phyloP scores from a whole-genome alignment of 495 filamentous ascomycete species.

The Cercophora samala region DNA sequence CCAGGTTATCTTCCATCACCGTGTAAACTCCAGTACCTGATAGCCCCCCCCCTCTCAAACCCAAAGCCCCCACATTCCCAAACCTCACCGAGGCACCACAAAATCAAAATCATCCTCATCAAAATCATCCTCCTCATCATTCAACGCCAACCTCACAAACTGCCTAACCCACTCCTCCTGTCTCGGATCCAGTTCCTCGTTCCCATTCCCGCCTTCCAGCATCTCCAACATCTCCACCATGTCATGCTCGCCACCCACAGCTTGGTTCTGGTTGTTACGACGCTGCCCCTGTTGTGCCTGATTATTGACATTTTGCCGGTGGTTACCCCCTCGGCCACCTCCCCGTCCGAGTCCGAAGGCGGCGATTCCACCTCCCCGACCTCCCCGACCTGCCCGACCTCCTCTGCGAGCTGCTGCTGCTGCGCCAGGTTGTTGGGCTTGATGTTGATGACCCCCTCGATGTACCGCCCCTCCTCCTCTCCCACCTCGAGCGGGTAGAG shows the following conservation, averaged over 20 bases:
- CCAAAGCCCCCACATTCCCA: background rate
- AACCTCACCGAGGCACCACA: constrained; percentile 1
- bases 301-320: constrained; percentile 32
- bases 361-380: background rate
- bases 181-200: constrained; percentile 31
- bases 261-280: constrained; percentile 12
- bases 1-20: no score
- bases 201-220: constrained; percentile 8
- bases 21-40: no score
- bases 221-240: background rate
- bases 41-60: background rate
- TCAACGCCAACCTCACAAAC: constrained; percentile 52
- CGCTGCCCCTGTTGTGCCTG: constrained; percentile 28
- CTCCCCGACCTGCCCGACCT: background rate
- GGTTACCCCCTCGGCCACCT: constrained; percentile 15
- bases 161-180: constrained; percentile 50
- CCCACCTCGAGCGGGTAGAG: background rate
- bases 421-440: constrained; percentile 14
- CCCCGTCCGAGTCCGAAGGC: constrained; percentile 5
- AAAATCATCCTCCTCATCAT: constrained; percentile 50
- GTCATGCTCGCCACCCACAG: background rate
- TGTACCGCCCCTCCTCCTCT: constrained; percentile 3
- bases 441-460: constrained; percentile 13
- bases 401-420: no score
- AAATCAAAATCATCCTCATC: constrained; percentile 34